Evolutionary conservation across 2,329 filamentous ascomycete species (phyloP).

Genomic region (Aureobasidium sp.): DNA sequence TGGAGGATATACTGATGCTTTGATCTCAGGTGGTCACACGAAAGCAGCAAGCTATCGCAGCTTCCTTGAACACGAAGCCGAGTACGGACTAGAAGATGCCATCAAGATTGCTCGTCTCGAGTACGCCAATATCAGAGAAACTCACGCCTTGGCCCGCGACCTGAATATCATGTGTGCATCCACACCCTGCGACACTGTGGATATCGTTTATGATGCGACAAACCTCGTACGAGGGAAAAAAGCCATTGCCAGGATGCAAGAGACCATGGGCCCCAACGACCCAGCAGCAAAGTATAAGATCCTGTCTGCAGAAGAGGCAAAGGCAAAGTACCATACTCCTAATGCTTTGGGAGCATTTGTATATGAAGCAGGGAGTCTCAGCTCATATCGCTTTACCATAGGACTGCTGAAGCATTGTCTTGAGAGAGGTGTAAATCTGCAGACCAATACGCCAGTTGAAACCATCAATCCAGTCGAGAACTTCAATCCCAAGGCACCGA

Average conservation of each 20-base stretch:
- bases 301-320: constrained; percentile 36
- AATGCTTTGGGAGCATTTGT: constrained; percentile 39
- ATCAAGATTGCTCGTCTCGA: constrained; percentile 35
- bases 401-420: constrained; percentile 42
- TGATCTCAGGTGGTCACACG: constrained; percentile 36
- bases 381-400: constrained; percentile 33
- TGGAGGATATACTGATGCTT: neutral
- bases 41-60: constrained; percentile 44
- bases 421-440: constrained; percentile 40
- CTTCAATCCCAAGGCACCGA: neutral
- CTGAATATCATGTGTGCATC: constrained; percentile 45
- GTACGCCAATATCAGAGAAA: constrained; percentile 41
- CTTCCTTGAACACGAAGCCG: constrained; percentile 40
- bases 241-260: constrained; percentile 39
- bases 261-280: constrained; percentile 36
- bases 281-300: constrained; percentile 39
- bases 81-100: constrained; percentile 43
- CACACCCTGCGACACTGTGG: constrained; percentile 45
- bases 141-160: constrained; percentile 45
- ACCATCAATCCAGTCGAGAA: constrained; percentile 1
- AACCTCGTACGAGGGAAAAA: constrained; percentile 33
- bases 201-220: constrained; percentile 47
- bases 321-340: constrained; percentile 30
- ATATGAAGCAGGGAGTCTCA: constrained; percentile 39
- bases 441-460: constrained; percentile 43